Conservation (phyloP, 2,329 filamentous ascomycete species). For the Didymella lethalis region DNA sequence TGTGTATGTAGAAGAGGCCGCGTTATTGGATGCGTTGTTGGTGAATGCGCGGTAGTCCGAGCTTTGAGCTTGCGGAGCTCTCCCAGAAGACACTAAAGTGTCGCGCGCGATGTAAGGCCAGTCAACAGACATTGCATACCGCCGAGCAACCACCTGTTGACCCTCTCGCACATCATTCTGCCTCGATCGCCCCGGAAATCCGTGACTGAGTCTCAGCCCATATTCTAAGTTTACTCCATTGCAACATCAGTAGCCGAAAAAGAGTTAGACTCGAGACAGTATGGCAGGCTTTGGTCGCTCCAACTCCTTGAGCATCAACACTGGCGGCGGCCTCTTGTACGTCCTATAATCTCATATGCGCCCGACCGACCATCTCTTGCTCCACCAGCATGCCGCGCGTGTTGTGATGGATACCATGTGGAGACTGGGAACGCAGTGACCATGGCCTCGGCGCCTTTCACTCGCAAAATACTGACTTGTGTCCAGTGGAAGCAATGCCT, state of each 20-base stretch:
- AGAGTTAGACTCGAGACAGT: background rate
- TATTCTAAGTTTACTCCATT: background rate
- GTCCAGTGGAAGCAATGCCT: conserved; percentile 42
- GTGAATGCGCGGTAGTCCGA: conserved; percentile 31
- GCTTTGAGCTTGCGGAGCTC: conserved; percentile 17
- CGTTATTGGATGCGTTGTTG: conserved; percentile 1
- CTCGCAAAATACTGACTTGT: conserved; percentile 31
- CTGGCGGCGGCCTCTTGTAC: conserved; percentile 60
- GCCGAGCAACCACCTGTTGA: conserved; percentile 1
- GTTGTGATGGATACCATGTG: conserved; percentile 3
- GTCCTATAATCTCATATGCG: conserved; percentile 25
- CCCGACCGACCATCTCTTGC: background rate
- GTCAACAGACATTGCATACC: conserved; percentile 4
- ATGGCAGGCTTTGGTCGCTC: conserved; percentile 58
- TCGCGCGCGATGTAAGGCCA: conserved; percentile 4
- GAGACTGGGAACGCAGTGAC: conserved; percentile 19
- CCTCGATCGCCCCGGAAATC: background rate
- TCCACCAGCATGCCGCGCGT: conserved; percentile 3
- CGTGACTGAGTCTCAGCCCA: too few species aligned
- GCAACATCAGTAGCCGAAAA: background rate
- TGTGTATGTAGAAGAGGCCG: conserved; percentile 2
- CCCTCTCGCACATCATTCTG: background rate
- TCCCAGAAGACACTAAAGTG: conserved; percentile 14
- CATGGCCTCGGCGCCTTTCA: conserved; percentile 10
- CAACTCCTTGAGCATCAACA: conserved; percentile 64